Evolutionary conservation across 2,329 filamentous ascomycete genomes (phyloP).

Genomic region (Arachnopeziza araneosa): DNA sequence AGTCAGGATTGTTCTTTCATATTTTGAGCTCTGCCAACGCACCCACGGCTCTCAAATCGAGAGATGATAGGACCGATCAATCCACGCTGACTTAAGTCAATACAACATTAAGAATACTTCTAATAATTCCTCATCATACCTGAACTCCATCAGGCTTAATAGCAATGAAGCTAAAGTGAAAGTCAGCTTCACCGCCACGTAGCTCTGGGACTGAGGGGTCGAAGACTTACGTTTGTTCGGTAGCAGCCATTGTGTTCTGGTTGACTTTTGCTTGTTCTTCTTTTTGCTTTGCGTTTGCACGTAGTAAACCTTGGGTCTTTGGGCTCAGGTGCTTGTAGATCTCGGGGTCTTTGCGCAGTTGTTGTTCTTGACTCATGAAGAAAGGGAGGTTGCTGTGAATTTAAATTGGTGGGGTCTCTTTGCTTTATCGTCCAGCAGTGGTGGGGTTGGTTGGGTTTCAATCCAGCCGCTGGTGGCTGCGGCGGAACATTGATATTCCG

Average conservation of each 20-base stretch:
- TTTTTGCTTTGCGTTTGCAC: slow-evolving; percentile 30
- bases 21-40: slow-evolving; percentile 32
- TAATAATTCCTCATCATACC: slow-evolving; percentile 50
- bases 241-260: slow-evolving; percentile 55
- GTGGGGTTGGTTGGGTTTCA: not conserved
- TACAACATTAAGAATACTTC: not conserved
- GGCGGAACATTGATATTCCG: not conserved
- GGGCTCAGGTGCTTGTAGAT: slow-evolving; percentile 41
- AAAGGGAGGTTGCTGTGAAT: not conserved
- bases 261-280: slow-evolving; percentile 29
- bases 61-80: slow-evolving; percentile 96
- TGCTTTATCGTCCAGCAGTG: not conserved
- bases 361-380: not conserved
- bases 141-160: slow-evolving; percentile 99
- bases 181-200: slow-evolving; percentile 28
- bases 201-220: not conserved
- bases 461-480: not conserved
- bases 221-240: slow-evolving; percentile 71
- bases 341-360: slow-evolving; percentile 33
- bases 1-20: not conserved
- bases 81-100: slow-evolving; percentile 63
- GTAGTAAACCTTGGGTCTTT: slow-evolving; percentile 41
- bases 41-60: slow-evolving; percentile 96
- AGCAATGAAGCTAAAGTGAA: slow-evolving; percentile 83
- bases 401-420: not conserved